Base-by-base conservation (phyloP, 2,329 filamentous ascomycete species). In the Phaeomoniella chlamydospora region DNA sequence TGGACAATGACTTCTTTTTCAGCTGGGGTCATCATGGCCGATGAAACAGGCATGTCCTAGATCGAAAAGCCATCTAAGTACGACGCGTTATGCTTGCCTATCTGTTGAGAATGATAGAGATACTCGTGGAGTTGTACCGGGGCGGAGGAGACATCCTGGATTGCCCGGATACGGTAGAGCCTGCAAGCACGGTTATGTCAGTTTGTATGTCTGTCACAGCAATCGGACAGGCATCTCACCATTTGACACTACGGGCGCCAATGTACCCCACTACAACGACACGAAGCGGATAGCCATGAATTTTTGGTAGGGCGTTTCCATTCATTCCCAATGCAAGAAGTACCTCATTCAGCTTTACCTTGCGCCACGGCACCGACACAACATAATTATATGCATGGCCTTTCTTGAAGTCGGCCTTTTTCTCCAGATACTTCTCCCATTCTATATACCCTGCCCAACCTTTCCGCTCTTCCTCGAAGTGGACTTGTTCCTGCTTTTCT, bases 321-420 rank as follows among this genome's bases (percentile, higher is more conserved):
- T 82, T 82, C 77, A 82, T 82, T 46, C 80, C 72, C 74, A 75
- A 82, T 0, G 71, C 72, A 0, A 82, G 61, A 34, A 82, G 59
- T 0, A 82, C 77, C 46, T 82, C 74, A 42, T 78, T 69, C 5
- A 64, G 56, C 43, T 74, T 77, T 33, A 80, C 76, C 52, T 83
- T 83, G 4, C 68, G 66, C 60, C 67, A 77, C 0, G 79, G 78
- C 0, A 82, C 73, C 11, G 65, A 72, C 33, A 81, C 74, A 14
- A 70, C 61, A 45, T 82, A 84, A 52, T 83, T 83, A 57, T 70
- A 71, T 0, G 68, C 64, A 31, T 77, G 57, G 12, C 68, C 64
- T 34, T 74, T 70, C 52, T 83, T 83, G 61, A 83, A 78, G 47
- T 84, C 83, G 0, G 61, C 64, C 46, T 77, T 78, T 53, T 80